Conservation (phyloP, 768 basidiomycete species). For the Tephrocybe rancida region DNA sequence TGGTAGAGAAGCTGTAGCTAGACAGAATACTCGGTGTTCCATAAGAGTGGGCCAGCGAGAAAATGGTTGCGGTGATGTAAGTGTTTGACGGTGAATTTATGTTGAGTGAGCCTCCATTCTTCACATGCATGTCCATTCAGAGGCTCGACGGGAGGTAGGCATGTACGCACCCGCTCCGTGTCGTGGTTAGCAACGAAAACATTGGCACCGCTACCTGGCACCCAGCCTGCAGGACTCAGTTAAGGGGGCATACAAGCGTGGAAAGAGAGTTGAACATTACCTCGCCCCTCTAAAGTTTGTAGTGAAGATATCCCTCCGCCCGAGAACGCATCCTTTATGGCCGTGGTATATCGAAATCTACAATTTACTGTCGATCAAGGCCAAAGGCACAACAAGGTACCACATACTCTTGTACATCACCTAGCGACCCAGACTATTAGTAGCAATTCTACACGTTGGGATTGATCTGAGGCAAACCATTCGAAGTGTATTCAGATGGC, state of each 20-base stretch:
- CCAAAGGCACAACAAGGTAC: neutral
- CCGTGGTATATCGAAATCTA: slow-evolving; percentile 62
- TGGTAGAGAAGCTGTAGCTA: slow-evolving; percentile 52
- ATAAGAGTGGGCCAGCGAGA: slow-evolving; percentile 69
- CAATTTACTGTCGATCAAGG: neutral
- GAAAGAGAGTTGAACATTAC: slow-evolving; percentile 23
- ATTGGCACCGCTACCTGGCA: slow-evolving; percentile 54
- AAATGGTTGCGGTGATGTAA: slow-evolving; percentile 60
- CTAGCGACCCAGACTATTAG: slow-evolving; percentile 20
- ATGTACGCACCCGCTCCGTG: slow-evolving; percentile 53
- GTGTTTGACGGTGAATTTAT: slow-evolving; percentile 66
- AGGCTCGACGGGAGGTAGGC: neutral
- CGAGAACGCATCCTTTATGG: slow-evolving; percentile 54
- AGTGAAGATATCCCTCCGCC: slow-evolving; percentile 52
- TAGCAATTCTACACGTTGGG: neutral
- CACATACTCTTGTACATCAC: slow-evolving; percentile 65
- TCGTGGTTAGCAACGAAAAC: slow-evolving; percentile 74
- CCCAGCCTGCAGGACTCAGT: slow-evolving; percentile 49
- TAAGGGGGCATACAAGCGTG: neutral
- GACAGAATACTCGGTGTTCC: slow-evolving; percentile 68
- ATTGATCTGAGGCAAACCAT: slow-evolving; percentile 35
- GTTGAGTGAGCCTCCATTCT: slow-evolving; percentile 58
- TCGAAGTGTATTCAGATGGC: slow-evolving; percentile 57
- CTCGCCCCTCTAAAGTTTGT: slow-evolving; percentile 52
- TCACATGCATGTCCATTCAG: neutral